Evolutionary conservation across 2,329 filamentous ascomycete species (phyloP), one percentile per base, ranked within the genome.

Genomic region (Aspergillus phoenicis): DNA sequence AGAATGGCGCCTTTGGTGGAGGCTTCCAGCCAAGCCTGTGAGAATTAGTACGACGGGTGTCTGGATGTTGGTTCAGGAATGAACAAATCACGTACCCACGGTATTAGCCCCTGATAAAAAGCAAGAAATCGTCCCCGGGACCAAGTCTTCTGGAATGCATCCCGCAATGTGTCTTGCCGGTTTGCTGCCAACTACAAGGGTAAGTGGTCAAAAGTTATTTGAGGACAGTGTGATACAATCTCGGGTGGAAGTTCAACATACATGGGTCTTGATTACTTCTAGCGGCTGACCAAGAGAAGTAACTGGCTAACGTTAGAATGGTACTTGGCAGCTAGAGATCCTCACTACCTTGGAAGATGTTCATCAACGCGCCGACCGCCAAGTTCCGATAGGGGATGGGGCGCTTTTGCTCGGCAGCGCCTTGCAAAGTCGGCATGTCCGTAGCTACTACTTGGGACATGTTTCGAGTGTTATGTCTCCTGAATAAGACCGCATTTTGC

Each of bases 1-100:
- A 98, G 90, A 71, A 97, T 94, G 72, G 93, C 93, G 76, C 93
- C 94, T 84, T 98, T 97, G 82, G 93, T 97, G 73, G 92, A 97
- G 75, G 93, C 94, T 85, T 98, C 93, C 80, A 98, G 97, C 93
- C 93, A 97, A 78, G 93, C 94, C 49, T 59, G 8, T 4, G 5
- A 15, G 2, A 5, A 20, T 30, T 20, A 15, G 8, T 10, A 49
- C 15, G 3, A 30, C 1, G 2, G 2, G 8, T 24, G 45, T 5
- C 20, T 30, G 11, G 11, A 8, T 3, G 26, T 20, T 20, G 20
- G 20, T 20, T 20, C 20, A 20, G 20, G 20, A 11, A 26, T 36
- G 22, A 13, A 17, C 8, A 4, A 11, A 5, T 33, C 4, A 36
- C 26, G 26, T 54, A 59, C 57, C 54, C 59, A 61, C 6, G 59